Conservation (phyloP, 2,329 filamentous ascomycete species). For the Setomelanomma holmii region DNA sequence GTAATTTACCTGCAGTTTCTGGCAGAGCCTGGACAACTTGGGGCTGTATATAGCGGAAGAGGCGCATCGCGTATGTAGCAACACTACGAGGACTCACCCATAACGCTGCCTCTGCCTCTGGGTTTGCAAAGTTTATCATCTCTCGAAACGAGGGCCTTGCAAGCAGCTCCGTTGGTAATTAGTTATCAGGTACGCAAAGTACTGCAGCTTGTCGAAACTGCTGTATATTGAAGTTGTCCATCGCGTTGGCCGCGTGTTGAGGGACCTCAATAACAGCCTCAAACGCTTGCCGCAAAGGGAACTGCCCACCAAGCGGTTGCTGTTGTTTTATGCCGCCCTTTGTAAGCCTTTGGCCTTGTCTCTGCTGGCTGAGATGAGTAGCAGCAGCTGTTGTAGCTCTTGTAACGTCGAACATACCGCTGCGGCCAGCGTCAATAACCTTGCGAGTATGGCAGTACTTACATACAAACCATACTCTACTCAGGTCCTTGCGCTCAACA, state of each 20-base stretch:
- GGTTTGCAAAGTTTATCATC: not conserved
- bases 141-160: not conserved
- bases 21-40: no score
- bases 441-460: conserved; percentile 3
- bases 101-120: not conserved
- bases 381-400: not conserved
- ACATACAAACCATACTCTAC: not conserved
- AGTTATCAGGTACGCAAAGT: not conserved
- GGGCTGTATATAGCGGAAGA: no score
- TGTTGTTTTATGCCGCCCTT: not conserved
- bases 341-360: not conserved
- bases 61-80: no score
- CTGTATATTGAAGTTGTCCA: not conserved
- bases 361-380: not conserved
- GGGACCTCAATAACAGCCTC: not conserved
- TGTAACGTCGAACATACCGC: no score
- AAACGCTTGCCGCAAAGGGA: not conserved
- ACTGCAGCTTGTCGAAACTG: not conserved
- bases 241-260: not conserved
- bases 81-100: not conserved
- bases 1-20: no score
- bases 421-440: not conserved
- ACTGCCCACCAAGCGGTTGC: not conserved
- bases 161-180: not conserved
- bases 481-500: not conserved